Percentiles rank a stretch among this genome's conserved stretches.
Evolutionary conservation across 2,329 filamentous ascomycete genomes (phyloP).

Genomic region (Epichloe brachyelytri): DNA sequence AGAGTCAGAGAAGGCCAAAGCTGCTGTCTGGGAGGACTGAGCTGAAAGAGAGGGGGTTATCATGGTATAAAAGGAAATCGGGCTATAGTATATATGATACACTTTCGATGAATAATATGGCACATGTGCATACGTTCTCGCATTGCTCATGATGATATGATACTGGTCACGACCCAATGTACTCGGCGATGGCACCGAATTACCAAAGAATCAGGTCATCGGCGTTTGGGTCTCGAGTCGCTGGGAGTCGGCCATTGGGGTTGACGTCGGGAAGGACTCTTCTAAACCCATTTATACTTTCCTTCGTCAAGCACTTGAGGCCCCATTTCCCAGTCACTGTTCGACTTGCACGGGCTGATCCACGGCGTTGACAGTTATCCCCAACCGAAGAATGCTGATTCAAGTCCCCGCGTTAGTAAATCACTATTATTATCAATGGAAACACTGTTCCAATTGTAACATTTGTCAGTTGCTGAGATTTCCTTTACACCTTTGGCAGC

Average conservation of each 20-base stretch:
- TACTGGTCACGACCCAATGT: slow-evolving; percentile 14
- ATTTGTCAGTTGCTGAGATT: too few relatives aligned
- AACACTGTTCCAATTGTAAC: neutral
- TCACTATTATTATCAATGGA: neutral
- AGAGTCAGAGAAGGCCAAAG: slow-evolving; percentile 63
- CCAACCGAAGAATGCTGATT: neutral
- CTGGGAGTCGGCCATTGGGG: slow-evolving; percentile 7
- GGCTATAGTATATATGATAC: neutral
- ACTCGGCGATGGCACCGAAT: slow-evolving; percentile 19
- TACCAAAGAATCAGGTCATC: slow-evolving; percentile 14
- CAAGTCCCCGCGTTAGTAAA: neutral
- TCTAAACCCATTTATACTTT: too few relatives aligned
- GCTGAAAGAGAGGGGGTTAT: neutral
- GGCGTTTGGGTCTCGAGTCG: slow-evolving; percentile 23
- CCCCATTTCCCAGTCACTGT: neutral
- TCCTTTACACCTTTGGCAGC: too few relatives aligned
- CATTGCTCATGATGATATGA: too few relatives aligned
- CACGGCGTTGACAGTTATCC: too few relatives aligned
- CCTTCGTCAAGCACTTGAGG: too few relatives aligned
- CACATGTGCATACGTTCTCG: too few relatives aligned
- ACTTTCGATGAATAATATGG: slow-evolving; percentile 8
- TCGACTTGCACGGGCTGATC: neutral
- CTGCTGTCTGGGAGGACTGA: slow-evolving; percentile 74
- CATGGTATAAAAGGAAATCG: neutral
- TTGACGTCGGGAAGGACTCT: too few relatives aligned